Conservation (phyloP, 495 filamentous ascomycete species). For the Pyrenopolyporus hunteri region DNA sequence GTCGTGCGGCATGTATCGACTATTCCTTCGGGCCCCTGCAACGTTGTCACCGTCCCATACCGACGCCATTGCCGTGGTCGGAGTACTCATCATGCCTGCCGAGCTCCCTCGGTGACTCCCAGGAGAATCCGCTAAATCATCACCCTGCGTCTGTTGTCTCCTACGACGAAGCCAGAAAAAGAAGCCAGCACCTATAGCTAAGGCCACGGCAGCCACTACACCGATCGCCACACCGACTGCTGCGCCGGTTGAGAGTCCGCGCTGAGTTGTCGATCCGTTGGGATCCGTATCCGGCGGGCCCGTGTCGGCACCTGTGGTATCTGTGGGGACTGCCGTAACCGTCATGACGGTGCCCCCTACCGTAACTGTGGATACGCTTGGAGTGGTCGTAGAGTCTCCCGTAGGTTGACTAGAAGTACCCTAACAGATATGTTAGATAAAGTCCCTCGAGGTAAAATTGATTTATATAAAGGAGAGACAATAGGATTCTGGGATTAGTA, state of each 20-base stretch:
- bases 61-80: constrained; percentile 43
- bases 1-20: constrained; percentile 60
- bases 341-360: constrained; percentile 50
- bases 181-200: constrained; percentile 37
- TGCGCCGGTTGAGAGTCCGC: constrained; percentile 44
- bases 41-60: constrained; percentile 48
- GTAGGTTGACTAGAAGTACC: background rate
- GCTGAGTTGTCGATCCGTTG: constrained; percentile 10
- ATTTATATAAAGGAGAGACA: constrained; percentile 13
- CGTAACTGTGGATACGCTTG: constrained; percentile 48
- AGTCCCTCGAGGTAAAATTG: background rate
- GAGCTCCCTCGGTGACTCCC: constrained; percentile 48
- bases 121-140: constrained; percentile 30
- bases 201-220: constrained; percentile 40
- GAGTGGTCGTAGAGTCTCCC: constrained; percentile 1
- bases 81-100: constrained; percentile 46
- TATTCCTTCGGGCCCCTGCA: constrained; percentile 48
- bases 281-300: constrained; percentile 27
- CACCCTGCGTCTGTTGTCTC: constrained; percentile 37
- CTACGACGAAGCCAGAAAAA: constrained; percentile 45
- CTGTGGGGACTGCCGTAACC: constrained; percentile 45
- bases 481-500: constrained; percentile 29
- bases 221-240: constrained; percentile 53
- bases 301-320: background rate
- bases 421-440: constrained; percentile 10